A percentile compares a stretch with the other conserved stretches of the same genome.
These are phyloP conservation scores for Mariannaea sp. DNA, from an alignment of 2,329 filamentous ascomycete genomes.

Conservation along the genomic window DNA sequence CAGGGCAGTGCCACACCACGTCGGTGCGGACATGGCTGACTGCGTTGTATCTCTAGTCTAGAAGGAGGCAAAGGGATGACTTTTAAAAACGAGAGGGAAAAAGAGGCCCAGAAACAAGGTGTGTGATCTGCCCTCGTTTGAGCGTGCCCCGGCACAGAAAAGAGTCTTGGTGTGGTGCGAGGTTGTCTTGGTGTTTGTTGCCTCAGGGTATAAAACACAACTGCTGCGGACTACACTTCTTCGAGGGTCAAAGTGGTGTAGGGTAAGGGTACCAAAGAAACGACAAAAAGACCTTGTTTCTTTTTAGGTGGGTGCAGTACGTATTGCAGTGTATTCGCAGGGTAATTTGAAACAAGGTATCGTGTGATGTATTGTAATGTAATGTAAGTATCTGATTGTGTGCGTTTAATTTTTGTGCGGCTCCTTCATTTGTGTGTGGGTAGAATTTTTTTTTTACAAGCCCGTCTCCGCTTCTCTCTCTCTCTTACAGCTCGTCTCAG, in stretches of 20 bases:
- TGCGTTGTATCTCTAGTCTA: no score
- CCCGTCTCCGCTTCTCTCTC: conserved; percentile 11
- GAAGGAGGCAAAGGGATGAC: not conserved
- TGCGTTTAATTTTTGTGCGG: conserved; percentile 17
- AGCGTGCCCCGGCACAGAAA: no score
- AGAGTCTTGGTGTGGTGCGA: no score
- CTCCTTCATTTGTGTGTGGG: conserved; percentile 14
- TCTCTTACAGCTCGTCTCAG: not conserved
- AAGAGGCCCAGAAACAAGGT: no score
- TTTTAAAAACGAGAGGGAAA: no score
- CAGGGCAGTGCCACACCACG: conserved; percentile 30
- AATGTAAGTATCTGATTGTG: not conserved
- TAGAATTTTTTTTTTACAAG: conserved; percentile 14
- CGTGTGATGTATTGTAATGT: not conserved
- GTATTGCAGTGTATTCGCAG: no score
- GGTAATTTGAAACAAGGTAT: not conserved
- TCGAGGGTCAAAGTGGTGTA: no score
- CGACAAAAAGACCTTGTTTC: no score
- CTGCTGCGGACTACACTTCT: no score
- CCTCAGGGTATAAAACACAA: not conserved
- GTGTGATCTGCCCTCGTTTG: no score
- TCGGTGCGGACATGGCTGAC: conserved; percentile 8
- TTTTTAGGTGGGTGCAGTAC: not conserved
- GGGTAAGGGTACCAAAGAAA: no score
- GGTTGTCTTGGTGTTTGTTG: no score